Conservation (phyloP, 495 filamentous ascomycete genomes). For the Xylaria bambusicola region DNA sequence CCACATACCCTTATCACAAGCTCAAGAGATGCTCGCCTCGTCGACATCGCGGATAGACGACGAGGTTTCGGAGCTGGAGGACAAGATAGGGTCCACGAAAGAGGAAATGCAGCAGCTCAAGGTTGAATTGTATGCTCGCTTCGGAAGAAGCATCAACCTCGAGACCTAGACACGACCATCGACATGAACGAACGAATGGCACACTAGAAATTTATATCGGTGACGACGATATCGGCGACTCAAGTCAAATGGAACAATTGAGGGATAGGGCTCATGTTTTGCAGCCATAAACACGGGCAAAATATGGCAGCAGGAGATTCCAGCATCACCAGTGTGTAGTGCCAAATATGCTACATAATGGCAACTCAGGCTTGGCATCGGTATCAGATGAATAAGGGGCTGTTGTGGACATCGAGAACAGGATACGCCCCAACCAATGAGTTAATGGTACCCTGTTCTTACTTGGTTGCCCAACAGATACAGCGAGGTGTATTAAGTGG, state of each 20-base stretch:
- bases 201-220: too few relatives aligned
- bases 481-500: too few relatives aligned
- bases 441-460: not conserved
- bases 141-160: slow-evolving; percentile 92
- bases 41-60: slow-evolving; percentile 72
- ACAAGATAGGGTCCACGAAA: slow-evolving; percentile 68
- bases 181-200: not conserved
- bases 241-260: too few relatives aligned
- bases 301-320: not conserved
- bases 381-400: not conserved
- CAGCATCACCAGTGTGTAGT: not conserved
- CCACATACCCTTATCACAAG: slow-evolving; percentile 77
- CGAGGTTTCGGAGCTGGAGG: slow-evolving; percentile 75
- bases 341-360: not conserved
- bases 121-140: slow-evolving; percentile 87
- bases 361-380: not conserved
- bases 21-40: slow-evolving; percentile 75
- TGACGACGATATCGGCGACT: too few relatives aligned
- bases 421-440: not conserved
- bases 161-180: slow-evolving; percentile 65
- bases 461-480: not conserved
- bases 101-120: slow-evolving; percentile 88
- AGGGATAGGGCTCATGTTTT: too few relatives aligned
- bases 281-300: not conserved
- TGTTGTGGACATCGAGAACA: not conserved